Base-by-base conservation (phyloP, 371 early-diverging fungal species). In the Apophysomyces ossiformis region DNA sequence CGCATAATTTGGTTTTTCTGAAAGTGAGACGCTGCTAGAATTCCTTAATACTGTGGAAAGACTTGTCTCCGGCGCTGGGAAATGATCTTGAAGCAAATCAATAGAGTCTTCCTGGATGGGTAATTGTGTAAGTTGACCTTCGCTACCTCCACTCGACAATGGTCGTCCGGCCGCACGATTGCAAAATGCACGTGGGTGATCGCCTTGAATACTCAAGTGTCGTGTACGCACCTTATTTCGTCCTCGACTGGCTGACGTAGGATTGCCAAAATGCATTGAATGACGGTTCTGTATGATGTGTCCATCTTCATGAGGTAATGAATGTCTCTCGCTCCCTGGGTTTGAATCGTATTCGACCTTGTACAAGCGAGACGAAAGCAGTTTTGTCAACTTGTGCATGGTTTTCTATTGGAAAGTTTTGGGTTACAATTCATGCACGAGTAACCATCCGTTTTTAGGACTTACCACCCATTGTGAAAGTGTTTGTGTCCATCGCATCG, bases 391-490 rank as follows among this genome's bases (percentile, higher is more conserved):
- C 63, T 83, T 83, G 36, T 77, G 70, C 81, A 88, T 81, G 32
- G 78, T 81, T 77, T 79, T 83, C 89, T 89, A 7, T 41, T 9
- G 36, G 43, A 43, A 54, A 54, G 5, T 56, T 50, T n/a, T 35
- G 56, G 7, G 32, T 26, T 26, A 26, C 32, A 26, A 26, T 2
- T 26, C 3, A 26, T 26, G 32, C 32, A 26, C 32, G 32, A 26
- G 32, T 26, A 26, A 26, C 32, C 32, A 26, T 26, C 32, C 32
- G 32, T 26, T 26, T 26, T 26, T 26, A 26, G 21, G 41, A 64
- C 78, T 71, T 82, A 86, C 87, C 67, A 79, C 77, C 87, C 87
- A 89, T 59, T 87, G 88, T 12, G 78, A 70, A 35, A 87, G 73
- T n/a, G 79, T 71, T 65, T 85, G 85, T 4, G 79, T 70, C 82